Evolutionary conservation across 2,329 filamentous ascomycete genomes (phyloP), one percentile per base, ranked within the genome.

Genomic region (Aureobasidium sp.): DNA sequence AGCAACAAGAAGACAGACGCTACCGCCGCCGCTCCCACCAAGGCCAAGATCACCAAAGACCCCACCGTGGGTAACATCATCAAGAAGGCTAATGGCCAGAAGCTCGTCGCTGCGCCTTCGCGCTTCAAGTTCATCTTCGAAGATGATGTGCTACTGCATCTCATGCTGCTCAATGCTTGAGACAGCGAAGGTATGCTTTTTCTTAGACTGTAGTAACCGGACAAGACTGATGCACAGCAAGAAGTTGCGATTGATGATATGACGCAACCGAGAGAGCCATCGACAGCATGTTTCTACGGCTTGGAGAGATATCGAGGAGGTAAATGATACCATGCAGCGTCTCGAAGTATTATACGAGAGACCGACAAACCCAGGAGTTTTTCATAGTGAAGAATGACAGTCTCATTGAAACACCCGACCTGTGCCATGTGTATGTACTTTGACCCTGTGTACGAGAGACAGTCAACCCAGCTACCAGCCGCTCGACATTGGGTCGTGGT

Each of bases 101-200:
- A 39, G 29, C n/a, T 37, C 41, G 41, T 57, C 20, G 29, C 52
- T 34, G 13, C n/a, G 41, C 53, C 53, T 57, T 47, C 53, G 53
- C 29, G 43, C 41, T 57, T 57, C 20, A 57, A n/a, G 12, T 13
- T 10, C 32, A 27, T 59, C 43, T 47, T 59, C 12, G 55, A 59
- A 47, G 55, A 59, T 10, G 55, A 59, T 43, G 48, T 59, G 55
- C 43, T 59, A n/a, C 55, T 37, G 29, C 55, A 59, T 47, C 55
- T 59, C 29, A 59, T 59, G 55, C 43, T 47, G 26, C 55, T 59
- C 32, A 59, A 59, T 32, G 29, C 29, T 27, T 59, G 43, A 59
- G 32, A 37, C 27, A n/a, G n/a, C 12, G 32, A 8, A 32, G 36
- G 52, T 46, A 17, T 12, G 27, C 1, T 53, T 17, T 29, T 20